Conservation (phyloP, 1,284 basidiomycete species). For the Butyriboletus appendiculatus region DNA sequence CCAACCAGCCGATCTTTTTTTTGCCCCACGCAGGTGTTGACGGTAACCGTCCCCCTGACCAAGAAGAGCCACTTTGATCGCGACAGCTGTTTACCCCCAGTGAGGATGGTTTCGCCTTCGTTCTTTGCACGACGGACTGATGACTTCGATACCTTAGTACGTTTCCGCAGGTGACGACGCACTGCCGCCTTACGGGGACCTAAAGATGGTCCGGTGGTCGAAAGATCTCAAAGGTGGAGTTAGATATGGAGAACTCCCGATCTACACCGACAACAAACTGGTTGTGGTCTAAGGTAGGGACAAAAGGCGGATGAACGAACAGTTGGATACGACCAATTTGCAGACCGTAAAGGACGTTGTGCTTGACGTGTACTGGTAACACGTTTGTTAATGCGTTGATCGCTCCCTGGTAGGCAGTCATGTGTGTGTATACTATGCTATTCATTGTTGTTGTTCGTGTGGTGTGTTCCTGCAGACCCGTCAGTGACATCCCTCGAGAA, state of each 20-base stretch:
- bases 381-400: constrained; percentile 21
- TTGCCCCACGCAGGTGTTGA: constrained; percentile 38
- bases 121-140: constrained; percentile 1
- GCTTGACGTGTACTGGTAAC: constrained; percentile 12
- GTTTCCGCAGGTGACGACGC: constrained; percentile 19
- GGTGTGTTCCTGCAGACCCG: neutral
- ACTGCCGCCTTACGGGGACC: constrained; percentile 23
- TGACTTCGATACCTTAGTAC: constrained; percentile 17
- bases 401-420: constrained; percentile 1
- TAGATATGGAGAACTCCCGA: constrained; percentile 36
- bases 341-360: neutral
- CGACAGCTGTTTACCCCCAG: constrained; percentile 47
- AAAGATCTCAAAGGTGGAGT: constrained; percentile 16
- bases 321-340: constrained; percentile 6
- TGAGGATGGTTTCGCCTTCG: constrained; percentile 16
- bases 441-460: neutral
- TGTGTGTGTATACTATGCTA: constrained; percentile 5
- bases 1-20: neutral
- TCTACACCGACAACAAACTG: constrained; percentile 35
- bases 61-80: constrained; percentile 43
- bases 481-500: no score
- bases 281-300: constrained; percentile 8
- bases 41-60: constrained; percentile 41
- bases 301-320: neutral
- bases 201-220: constrained; percentile 16